These are phyloP conservation scores for Apocynum venetum DNA, from an alignment of 257 asterid genomes.

Conservation along the genomic window DNA sequence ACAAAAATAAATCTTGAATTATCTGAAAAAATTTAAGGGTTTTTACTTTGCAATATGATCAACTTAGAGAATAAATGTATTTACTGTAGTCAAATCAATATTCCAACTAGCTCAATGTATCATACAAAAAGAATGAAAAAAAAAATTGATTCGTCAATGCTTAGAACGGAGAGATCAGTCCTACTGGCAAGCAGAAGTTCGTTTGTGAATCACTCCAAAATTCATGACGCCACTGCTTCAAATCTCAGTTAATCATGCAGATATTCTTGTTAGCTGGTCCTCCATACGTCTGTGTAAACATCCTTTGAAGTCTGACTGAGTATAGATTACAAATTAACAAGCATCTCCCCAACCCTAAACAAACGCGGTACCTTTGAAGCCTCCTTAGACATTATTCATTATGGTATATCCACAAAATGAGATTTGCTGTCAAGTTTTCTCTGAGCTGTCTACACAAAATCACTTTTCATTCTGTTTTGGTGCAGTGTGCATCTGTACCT, in stretches of 20 bases:
- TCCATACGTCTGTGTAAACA: neutral
- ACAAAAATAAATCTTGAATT: neutral
- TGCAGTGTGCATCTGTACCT: conserved; percentile 96
- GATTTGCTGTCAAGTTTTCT: neutral
- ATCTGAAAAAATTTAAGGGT: neutral
- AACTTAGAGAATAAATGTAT: neutral
- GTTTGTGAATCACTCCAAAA: neutral
- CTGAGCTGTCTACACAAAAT: conserved; percentile 4
- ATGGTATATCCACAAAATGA: neutral
- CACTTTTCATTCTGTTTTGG: conserved; percentile 51
- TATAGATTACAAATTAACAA: conserved; percentile 1
- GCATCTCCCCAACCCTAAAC: neutral
- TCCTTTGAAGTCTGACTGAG: neutral
- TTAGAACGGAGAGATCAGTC: neutral
- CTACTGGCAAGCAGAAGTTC: neutral
- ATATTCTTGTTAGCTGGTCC: too few species aligned
- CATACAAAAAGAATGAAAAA: neutral
- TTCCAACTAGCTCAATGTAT: neutral
- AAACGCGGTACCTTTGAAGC: neutral
- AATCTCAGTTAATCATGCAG: neutral
- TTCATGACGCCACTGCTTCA: neutral
- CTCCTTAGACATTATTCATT: neutral
- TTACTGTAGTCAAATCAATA: neutral
- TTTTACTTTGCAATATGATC: neutral
- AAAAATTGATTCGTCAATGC: neutral